Evolutionary conservation across 2,329 filamentous ascomycete species (phyloP).

Genomic region (Exserohilum rostratum): DNA sequence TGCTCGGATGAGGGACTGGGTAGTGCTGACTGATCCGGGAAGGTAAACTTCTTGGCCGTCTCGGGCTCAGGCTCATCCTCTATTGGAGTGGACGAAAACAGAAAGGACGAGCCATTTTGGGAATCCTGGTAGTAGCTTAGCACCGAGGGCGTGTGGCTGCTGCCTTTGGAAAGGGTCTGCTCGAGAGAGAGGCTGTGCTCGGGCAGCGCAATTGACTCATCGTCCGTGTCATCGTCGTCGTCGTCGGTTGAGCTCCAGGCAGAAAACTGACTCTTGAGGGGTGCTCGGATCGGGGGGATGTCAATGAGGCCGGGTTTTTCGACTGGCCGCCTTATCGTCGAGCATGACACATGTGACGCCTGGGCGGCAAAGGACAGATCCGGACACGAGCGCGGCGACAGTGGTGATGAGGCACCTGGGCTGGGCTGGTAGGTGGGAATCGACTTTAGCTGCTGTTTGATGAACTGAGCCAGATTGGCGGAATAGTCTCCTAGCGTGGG

Average conservation of each 20-base stretch:
- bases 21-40: slow-evolving; percentile 24
- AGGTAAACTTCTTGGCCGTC: slow-evolving; percentile 29
- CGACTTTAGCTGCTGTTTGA: slow-evolving; percentile 41
- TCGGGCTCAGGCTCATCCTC: slow-evolving; percentile 28
- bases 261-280: slow-evolving; percentile 44
- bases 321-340: slow-evolving; percentile 17
- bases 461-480: slow-evolving; percentile 46
- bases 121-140: slow-evolving; percentile 39
- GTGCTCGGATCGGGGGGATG: slow-evolving; percentile 42
- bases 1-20: slow-evolving; percentile 16
- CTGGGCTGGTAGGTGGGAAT: slow-evolving; percentile 40
- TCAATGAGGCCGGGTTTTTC: slow-evolving; percentile 34
- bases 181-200: slow-evolving; percentile 11
- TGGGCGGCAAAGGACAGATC: slow-evolving; percentile 32
- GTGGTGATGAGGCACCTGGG: slow-evolving; percentile 23
- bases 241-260: slow-evolving; percentile 48
- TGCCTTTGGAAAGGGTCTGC: slow-evolving; percentile 18
- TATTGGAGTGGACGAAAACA: slow-evolving; percentile 41
- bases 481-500: slow-evolving; percentile 41
- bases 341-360: slow-evolving; percentile 30
- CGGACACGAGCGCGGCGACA: slow-evolving; percentile 41
- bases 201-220: slow-evolving; percentile 30
- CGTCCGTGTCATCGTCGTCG: slow-evolving; percentile 41
- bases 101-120: slow-evolving; percentile 32
- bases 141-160: slow-evolving; percentile 38